Conservation (phyloP, 192 early-diverging fungal species). For the Gorgonomyces haynaldii region DNA sequence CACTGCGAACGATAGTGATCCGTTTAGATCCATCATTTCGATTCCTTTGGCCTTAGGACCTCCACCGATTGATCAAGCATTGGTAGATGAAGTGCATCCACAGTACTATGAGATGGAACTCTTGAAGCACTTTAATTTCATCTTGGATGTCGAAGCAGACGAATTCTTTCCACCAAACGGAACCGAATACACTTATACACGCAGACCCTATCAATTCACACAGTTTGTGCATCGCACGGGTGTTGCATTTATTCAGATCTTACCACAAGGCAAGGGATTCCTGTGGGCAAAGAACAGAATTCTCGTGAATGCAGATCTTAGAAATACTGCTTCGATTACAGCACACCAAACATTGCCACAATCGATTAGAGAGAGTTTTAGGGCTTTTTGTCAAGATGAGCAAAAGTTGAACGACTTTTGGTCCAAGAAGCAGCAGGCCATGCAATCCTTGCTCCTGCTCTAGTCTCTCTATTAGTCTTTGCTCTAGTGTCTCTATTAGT, state of each 20-base stretch:
- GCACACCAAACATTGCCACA: too few relatives aligned
- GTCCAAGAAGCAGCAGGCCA: too few relatives aligned
- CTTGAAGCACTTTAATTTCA: slow-evolving; percentile 67
- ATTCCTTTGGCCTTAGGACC: slow-evolving; percentile 44
- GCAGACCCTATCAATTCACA: slow-evolving; percentile 59
- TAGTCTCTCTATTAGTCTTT: too few relatives aligned
- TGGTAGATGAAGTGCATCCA: slow-evolving; percentile 47
- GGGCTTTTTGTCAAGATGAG: too few relatives aligned
- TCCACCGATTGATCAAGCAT: slow-evolving; percentile 45
- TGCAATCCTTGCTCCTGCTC: too few relatives aligned
- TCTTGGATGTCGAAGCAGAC: slow-evolving; percentile 91
- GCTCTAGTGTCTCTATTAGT: too few relatives aligned
- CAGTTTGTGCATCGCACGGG: slow-evolving; percentile 89
- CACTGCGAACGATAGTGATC: slow-evolving; percentile 55
- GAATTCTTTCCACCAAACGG: slow-evolving; percentile 48
- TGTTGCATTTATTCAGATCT: slow-evolving; percentile 84
- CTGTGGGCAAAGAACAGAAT: slow-evolving; percentile 84
- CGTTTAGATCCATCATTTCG: slow-evolving; percentile 68
- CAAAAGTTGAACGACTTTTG: too few relatives aligned
- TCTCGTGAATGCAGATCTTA: too few relatives aligned
- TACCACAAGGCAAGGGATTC: slow-evolving; percentile 54
- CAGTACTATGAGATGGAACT: slow-evolving; percentile 74
- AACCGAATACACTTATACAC: slow-evolving; percentile 44
- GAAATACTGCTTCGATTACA: too few relatives aligned
- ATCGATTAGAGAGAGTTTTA: too few relatives aligned